Conservation (phyloP, 192 early-diverging fungal species). For the Podila horticola region DNA sequence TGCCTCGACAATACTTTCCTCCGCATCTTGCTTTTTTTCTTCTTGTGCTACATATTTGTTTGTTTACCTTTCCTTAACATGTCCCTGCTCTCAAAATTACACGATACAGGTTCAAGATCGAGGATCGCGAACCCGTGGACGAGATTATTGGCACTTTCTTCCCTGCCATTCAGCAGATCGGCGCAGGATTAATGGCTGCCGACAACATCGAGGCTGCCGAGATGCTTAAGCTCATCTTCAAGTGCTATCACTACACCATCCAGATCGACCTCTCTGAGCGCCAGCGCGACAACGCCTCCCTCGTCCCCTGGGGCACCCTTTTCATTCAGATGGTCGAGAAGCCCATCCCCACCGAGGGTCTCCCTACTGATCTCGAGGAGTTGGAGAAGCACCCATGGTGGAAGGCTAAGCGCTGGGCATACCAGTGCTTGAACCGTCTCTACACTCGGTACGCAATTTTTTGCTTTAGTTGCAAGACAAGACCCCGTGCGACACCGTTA, state of each 20-base stretch:
- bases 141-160: slow-evolving; percentile 82
- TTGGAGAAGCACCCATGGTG: slow-evolving; percentile 86
- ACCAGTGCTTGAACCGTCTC: slow-evolving; percentile 85
- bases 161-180: slow-evolving; percentile 83
- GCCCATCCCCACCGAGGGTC: slow-evolving; percentile 63
- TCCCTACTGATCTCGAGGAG: slow-evolving; percentile 74
- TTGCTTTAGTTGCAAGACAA: no score
- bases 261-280: slow-evolving; percentile 67
- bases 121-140: slow-evolving; percentile 71
- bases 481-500: no score
- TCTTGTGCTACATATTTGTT: not conserved
- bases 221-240: slow-evolving; percentile 87
- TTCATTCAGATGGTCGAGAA: slow-evolving; percentile 87
- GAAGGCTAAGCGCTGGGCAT: slow-evolving; percentile 98
- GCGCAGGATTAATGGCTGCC: slow-evolving; percentile 66
- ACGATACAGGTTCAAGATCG: slow-evolving; percentile 62
- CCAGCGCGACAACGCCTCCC: slow-evolving; percentile 71
- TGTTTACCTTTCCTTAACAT: not conserved
- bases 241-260: slow-evolving; percentile 81
- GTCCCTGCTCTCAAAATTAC: no score
- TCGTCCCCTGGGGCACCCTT: slow-evolving; percentile 90
- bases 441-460: slow-evolving; percentile 64
- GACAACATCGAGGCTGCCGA: slow-evolving; percentile 80
- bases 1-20: not conserved
- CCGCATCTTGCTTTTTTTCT: slow-evolving; percentile 1